Conservation (phyloP, 2,329 filamentous ascomycete species). For the Ceratocystiopsis minuta region DNA sequence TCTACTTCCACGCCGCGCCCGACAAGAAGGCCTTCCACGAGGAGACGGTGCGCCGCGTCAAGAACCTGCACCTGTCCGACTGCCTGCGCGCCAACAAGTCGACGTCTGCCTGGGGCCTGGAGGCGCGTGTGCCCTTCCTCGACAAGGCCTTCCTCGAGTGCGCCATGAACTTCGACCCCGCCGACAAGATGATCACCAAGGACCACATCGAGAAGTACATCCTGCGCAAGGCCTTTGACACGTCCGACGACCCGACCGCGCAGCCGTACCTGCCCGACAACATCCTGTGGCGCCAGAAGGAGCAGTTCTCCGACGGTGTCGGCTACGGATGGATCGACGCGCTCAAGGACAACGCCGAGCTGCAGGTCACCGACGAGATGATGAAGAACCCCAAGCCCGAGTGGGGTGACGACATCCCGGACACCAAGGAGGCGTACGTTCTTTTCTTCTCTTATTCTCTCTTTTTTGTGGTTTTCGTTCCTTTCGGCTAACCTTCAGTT, state of each 20-base stretch:
- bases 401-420: conserved; percentile 84
- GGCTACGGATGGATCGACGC: conserved; percentile 98
- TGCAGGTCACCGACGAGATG: conserved; percentile 86
- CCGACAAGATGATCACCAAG: conserved; percentile 88
- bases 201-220: conserved; percentile 95
- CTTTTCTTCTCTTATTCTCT: background rate
- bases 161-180: conserved; percentile 82
- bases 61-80: conserved; percentile 93
- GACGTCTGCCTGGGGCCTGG: conserved; percentile 91
- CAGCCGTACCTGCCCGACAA: conserved; percentile 85
- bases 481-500: conserved; percentile 26
- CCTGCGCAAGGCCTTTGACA: conserved; percentile 93
- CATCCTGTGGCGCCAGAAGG: conserved; percentile 97
- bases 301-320: conserved; percentile 97
- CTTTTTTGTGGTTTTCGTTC: background rate
- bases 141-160: conserved; percentile 94
- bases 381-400: conserved; percentile 96
- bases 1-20: conserved; percentile 94
- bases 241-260: conserved; percentile 60
- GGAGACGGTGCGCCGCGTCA: conserved; percentile 83
- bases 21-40: conserved; percentile 85
- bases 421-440: conserved; percentile 84
- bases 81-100: conserved; percentile 98
- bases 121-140: conserved; percentile 93
- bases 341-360: conserved; percentile 84